These are phyloP conservation scores for Starmera quercuum DNA, from an alignment of 805 yeast genomes.

Conservation along the genomic window DNA sequence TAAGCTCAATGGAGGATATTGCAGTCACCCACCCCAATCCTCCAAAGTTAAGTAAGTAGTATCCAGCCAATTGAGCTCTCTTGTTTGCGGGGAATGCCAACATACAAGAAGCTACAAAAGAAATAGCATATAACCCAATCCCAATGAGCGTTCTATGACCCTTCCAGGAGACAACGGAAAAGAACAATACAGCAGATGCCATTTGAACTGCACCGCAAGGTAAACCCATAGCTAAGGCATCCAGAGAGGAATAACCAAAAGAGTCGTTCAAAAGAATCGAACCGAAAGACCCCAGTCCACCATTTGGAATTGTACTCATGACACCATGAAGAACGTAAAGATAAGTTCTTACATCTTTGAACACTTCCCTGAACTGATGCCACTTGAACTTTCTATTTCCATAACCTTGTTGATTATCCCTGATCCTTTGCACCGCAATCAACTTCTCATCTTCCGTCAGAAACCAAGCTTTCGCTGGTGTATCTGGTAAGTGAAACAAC, in stretches of 20 bases:
- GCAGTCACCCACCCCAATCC: conserved; percentile 2
- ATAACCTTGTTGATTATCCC: conserved; percentile 38
- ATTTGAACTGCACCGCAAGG: neutral
- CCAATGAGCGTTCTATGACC: neutral
- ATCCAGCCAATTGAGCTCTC: conserved; percentile 8
- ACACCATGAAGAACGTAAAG: conserved; percentile 24
- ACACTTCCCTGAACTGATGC: conserved; percentile 35
- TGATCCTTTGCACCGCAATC: conserved; percentile 33
- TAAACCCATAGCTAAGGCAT: neutral
- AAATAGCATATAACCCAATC: neutral
- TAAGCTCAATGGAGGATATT: conserved; percentile 1
- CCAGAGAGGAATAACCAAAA: neutral
- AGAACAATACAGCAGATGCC: neutral
- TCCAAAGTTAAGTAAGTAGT: conserved; percentile 4
- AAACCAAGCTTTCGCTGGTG: conserved; percentile 33
- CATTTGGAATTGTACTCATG: conserved; percentile 30
- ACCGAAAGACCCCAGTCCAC: conserved; percentile 44
- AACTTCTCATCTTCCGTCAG: conserved; percentile 30
- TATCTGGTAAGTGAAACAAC: conserved; percentile 36
- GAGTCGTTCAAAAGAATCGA: conserved; percentile 32
- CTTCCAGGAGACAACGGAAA: neutral
- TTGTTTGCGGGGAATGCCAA: neutral
- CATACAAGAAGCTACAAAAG: neutral
- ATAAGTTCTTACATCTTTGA: conserved; percentile 34
- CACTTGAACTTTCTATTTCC: conserved; percentile 37